phyloP scores from a whole-genome alignment of 495 filamentous ascomycete genomes.

The Neurospora sp. region DNA sequence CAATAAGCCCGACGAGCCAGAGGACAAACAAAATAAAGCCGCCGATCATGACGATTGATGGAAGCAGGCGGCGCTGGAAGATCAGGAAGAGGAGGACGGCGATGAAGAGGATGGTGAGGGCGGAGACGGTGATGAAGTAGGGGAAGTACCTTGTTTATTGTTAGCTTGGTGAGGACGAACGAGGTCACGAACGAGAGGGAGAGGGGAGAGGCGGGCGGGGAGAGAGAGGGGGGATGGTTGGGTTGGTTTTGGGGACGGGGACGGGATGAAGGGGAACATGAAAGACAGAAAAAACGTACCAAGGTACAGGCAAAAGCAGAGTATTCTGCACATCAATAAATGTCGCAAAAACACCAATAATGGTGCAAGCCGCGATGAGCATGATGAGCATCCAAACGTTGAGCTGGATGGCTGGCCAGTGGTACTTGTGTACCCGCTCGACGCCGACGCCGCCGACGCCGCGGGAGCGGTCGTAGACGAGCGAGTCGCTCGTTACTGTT shows the following conservation, averaged over 20 bases:
- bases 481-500: conserved; percentile 26
- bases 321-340: conserved; percentile 74
- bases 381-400: conserved; percentile 91
- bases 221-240: too few relatives aligned
- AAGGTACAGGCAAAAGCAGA: conserved; percentile 63
- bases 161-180: background rate
- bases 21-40: conserved; percentile 92
- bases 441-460: conserved; percentile 12
- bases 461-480: conserved; percentile 30
- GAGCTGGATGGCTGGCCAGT: conserved; percentile 88
- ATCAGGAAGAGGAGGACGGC: conserved; percentile 62
- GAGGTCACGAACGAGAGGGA: background rate
- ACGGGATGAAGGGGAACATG: background rate
- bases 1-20: conserved; percentile 86
- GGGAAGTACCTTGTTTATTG: conserved; percentile 74
- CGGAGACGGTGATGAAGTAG: conserved; percentile 68
- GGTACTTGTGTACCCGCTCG: conserved; percentile 57
- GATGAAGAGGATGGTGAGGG: conserved; percentile 66
- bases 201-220: too few relatives aligned
- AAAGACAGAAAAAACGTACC: conserved; percentile 44
- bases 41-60: conserved; percentile 78
- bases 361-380: conserved; percentile 62
- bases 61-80: conserved; percentile 68
- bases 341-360: conserved; percentile 76
- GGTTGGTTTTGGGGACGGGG: background rate